Evolutionary conservation across 495 filamentous ascomycete species (phyloP).

Genomic region (Aspergillus incahuasiensis): DNA sequence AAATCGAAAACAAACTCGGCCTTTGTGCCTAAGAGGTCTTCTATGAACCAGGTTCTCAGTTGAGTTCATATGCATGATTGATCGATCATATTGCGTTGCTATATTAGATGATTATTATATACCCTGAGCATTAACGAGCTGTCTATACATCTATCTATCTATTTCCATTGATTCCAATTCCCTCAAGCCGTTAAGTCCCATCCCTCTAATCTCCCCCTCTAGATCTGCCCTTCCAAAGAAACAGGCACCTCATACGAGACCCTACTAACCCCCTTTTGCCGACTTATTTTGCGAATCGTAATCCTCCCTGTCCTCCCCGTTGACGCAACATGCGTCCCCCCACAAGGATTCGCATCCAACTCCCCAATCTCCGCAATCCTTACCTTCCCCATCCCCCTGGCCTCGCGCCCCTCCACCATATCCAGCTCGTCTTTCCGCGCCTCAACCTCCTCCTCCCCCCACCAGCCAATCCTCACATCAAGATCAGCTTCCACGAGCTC

Average conservation of each 20-base stretch:
- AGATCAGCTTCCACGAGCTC: constrained; percentile 47
- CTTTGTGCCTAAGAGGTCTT: constrained; percentile 22
- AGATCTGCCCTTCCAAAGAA: constrained; percentile 1
- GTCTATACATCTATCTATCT: not conserved
- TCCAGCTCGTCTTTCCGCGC: constrained; percentile 18
- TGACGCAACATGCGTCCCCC: constrained; percentile 57
- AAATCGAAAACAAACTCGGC: constrained; percentile 13
- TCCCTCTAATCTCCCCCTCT: too few relatives aligned
- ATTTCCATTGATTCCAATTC: too few relatives aligned
- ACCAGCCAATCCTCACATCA: constrained; percentile 54
- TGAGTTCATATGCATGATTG: not conserved
- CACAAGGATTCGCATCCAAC: constrained; percentile 57
- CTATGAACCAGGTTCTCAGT: constrained; percentile 25
- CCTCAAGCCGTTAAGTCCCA: too few relatives aligned
- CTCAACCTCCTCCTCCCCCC: constrained; percentile 40
- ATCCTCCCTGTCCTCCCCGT: constrained; percentile 50
- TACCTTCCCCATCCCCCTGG: constrained; percentile 43
- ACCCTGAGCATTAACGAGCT: not conserved
- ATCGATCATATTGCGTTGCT: not conserved
- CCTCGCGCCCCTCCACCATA: constrained; percentile 31
- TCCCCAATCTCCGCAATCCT: constrained; percentile 54
- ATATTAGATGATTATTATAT: constrained; percentile 1
- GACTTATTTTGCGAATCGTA: constrained; percentile 55
- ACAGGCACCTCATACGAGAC: constrained; percentile 47
- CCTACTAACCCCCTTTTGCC: constrained; percentile 53